These are phyloP conservation scores for Brassica balearica DNA, from an alignment of 441 rosid species.

Conservation along the genomic window DNA sequence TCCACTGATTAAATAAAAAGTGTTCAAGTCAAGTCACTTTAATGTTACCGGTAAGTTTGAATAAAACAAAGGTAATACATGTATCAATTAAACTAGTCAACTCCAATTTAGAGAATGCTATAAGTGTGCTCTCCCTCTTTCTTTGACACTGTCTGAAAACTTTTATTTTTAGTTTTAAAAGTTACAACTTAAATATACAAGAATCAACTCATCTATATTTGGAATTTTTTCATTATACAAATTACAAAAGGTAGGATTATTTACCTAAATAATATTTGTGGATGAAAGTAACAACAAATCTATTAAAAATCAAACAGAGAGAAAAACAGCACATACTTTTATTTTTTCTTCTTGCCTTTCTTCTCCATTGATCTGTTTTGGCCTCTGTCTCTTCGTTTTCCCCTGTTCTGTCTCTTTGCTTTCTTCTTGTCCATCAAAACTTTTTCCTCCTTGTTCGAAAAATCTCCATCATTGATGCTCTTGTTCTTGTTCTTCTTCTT, in stretches of 20 bases:
- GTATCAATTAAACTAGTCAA: constrained; percentile 34
- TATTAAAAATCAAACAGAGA: not conserved
- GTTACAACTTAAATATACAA: constrained; percentile 34
- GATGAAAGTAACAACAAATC: constrained; percentile 35
- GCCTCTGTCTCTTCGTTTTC: constrained; percentile 30
- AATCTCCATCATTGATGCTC: constrained; percentile 7
- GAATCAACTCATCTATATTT: constrained; percentile 31
- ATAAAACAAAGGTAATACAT: not conserved
- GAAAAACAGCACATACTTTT: constrained; percentile 31
- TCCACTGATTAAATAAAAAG: not conserved
- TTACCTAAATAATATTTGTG: constrained; percentile 32
- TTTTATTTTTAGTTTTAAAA: constrained; percentile 19
- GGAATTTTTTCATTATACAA: constrained; percentile 9
- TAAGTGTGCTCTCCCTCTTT: constrained; percentile 45
- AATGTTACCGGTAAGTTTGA: constrained; percentile 16
- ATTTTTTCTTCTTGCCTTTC: not conserved
- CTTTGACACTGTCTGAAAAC: constrained; percentile 40
- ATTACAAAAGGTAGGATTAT: constrained; percentile 18
- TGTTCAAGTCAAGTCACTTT: not conserved
- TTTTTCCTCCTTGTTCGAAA: constrained; percentile 1
- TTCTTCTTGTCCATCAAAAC: constrained; percentile 12
- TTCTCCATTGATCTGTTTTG: constrained; percentile 39
- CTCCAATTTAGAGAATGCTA: constrained; percentile 26
- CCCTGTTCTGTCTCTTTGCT: constrained; percentile 25
- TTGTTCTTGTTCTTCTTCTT: constrained; percentile 7